Evolutionary conservation across 2,329 filamentous ascomycete genomes (phyloP).

Genomic region (Penicillium sp.): DNA sequence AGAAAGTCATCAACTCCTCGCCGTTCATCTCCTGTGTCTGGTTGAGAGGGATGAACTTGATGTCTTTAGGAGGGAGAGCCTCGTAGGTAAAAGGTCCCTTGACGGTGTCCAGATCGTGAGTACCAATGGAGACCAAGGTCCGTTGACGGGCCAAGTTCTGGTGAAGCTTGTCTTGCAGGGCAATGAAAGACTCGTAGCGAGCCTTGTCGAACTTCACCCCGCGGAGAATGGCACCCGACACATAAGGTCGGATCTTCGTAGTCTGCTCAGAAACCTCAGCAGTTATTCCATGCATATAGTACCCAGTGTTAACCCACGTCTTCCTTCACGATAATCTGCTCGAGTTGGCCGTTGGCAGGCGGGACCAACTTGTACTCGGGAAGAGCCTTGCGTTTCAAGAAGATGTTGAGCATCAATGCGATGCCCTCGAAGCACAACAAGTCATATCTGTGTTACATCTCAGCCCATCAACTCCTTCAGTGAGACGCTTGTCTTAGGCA

Average conservation of each 20-base stretch:
- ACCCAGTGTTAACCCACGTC: constrained; percentile 49
- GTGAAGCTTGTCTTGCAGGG: constrained; percentile 96
- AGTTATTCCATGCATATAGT: constrained; percentile 8
- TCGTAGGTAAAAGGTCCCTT: constrained; percentile 97
- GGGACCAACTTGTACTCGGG: constrained; percentile 79
- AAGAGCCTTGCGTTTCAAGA: constrained; percentile 73
- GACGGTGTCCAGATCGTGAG: constrained; percentile 91
- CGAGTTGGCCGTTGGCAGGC: constrained; percentile 71
- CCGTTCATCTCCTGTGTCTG: constrained; percentile 86
- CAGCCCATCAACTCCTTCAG: constrained; percentile 24
- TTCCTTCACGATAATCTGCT: constrained; percentile 79
- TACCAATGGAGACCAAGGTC: constrained; percentile 95
- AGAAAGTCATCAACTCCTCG: constrained; percentile 89
- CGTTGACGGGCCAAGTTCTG: constrained; percentile 91
- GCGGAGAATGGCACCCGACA: constrained; percentile 85
- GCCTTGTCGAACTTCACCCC: constrained; percentile 90
- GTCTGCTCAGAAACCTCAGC: constrained; percentile 54
- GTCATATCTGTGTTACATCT: constrained; percentile 61
- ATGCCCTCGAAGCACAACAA: constrained; percentile 98
- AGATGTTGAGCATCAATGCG: constrained; percentile 92
- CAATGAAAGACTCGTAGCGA: constrained; percentile 95
- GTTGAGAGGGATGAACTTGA: constrained; percentile 88
- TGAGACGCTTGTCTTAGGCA: constrained; percentile 37
- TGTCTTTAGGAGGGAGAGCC: constrained; percentile 85
- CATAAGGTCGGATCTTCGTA: constrained; percentile 77